Conservation (phyloP, 2,329 filamentous ascomycete species). For the Conoideocrella luteorostrata region DNA sequence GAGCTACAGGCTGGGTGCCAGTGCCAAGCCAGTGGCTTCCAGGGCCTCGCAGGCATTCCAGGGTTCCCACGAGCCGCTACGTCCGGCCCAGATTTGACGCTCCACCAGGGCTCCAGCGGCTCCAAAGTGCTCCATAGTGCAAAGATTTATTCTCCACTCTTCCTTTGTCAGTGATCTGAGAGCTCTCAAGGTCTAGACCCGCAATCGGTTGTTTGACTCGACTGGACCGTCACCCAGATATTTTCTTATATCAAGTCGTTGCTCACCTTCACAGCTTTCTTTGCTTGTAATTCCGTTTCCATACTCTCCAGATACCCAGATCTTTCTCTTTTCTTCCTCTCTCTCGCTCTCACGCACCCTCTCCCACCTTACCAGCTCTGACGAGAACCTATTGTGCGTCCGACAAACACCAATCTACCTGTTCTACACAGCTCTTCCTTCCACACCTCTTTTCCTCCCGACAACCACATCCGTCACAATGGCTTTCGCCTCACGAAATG, state of each 20-base stretch:
- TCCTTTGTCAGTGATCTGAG: not conserved
- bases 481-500: constrained; percentile 29
- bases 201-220: not conserved
- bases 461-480: constrained; percentile 18
- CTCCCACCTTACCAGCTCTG: not conserved
- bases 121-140: not conserved
- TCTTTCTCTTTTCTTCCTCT: not conserved
- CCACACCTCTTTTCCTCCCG: not conserved
- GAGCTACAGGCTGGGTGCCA: not conserved
- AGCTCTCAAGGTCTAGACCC: not conserved
- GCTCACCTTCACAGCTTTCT: not conserved
- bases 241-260: constrained; percentile 4
- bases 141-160: not conserved
- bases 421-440: not conserved
- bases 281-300: not conserved
- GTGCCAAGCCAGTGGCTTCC: not conserved
- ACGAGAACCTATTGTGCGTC: not conserved
- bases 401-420: too few relatives aligned
- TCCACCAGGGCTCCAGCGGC: constrained; percentile 2
- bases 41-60: not conserved
- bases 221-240: not conserved
- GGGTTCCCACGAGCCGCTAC: constrained; percentile 3
- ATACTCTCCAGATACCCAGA: not conserved
- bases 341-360: not conserved
- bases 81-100: constrained; percentile 6